These are phyloP conservation scores for Naegleria lovaniensis DNA, from an alignment of 208 protist species.

Conservation along the genomic window DNA sequence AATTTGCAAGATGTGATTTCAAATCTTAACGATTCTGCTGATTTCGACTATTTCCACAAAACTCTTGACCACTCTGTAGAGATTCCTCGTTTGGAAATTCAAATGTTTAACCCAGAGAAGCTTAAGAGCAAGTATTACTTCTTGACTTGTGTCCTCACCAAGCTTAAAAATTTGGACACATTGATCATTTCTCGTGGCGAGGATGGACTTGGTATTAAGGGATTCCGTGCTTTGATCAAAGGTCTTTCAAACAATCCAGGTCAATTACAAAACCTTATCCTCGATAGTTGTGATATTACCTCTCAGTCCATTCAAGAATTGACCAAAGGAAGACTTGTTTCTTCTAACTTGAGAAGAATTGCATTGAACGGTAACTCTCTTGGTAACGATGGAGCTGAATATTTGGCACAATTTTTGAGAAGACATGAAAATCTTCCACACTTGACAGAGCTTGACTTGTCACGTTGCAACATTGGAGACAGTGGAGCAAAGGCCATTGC, in stretches of 20 bases:
- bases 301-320: background rate
- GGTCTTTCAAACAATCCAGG: background rate
- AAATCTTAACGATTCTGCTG: background rate
- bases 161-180: background rate
- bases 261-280: background rate
- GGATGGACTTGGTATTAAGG: background rate
- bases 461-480: background rate
- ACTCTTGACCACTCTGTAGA: background rate
- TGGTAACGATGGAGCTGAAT: background rate
- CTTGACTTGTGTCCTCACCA: background rate
- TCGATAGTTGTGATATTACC: background rate
- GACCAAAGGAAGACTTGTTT: background rate
- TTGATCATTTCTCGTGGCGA: constrained; percentile 13
- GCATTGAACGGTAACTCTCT: background rate
- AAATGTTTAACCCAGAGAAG: constrained; percentile 15
- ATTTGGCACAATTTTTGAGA: background rate
- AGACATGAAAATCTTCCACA: background rate
- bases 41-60: background rate
- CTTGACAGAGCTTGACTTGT: background rate
- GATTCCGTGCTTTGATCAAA: constrained; percentile 7
- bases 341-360: background rate
- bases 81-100: constrained; percentile 28
- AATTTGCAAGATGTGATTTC: constrained; percentile 11
- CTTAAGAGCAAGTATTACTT: constrained; percentile 15
- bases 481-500: background rate